A percentile compares a stretch with the other conserved stretches of the same genome.
phyloP scores from a whole-genome alignment of 2,329 filamentous ascomycete species.

The Rhynchosporium agropyri region DNA sequence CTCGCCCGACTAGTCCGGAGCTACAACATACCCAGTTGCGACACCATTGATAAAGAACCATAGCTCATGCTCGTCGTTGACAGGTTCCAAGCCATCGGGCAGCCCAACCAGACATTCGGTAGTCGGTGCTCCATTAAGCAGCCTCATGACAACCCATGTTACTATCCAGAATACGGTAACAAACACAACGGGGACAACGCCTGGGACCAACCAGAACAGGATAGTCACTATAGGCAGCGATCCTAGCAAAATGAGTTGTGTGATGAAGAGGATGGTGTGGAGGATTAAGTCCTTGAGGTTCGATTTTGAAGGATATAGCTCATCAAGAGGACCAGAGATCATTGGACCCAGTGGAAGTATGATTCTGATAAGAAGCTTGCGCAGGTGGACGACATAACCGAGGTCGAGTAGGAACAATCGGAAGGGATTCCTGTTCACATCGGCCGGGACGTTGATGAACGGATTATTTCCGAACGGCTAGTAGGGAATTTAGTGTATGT shows the following conservation, averaged over 20 bases:
- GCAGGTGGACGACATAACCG: constrained; percentile 42
- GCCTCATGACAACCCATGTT: constrained; percentile 54
- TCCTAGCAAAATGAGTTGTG: constrained; percentile 63
- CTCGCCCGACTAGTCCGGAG: not conserved
- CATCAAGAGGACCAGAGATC: constrained; percentile 60
- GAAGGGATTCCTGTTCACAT: constrained; percentile 39
- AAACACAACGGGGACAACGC: constrained; percentile 48
- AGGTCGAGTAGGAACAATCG: constrained; percentile 46
- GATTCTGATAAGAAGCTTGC: constrained; percentile 55
- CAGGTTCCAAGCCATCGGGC: constrained; percentile 53
- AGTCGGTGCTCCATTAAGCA: constrained; percentile 54
- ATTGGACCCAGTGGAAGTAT: constrained; percentile 58
- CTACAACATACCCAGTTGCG: constrained; percentile 55
- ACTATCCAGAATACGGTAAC: constrained; percentile 50
- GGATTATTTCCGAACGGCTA: constrained; percentile 28
- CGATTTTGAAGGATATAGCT: constrained; percentile 59
- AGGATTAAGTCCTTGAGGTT: constrained; percentile 61
- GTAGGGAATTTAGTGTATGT: no score
- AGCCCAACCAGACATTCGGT: constrained; percentile 52
- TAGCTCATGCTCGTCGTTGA: constrained; percentile 59
- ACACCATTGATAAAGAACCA: constrained; percentile 83
- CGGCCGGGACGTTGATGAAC: constrained; percentile 26
- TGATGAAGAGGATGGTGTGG: constrained; percentile 59
- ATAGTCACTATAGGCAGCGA: constrained; percentile 49
- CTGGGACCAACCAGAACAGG: constrained; percentile 48